Evolutionary conservation across 176 grass and related monocot species (phyloP), one percentile per base, ranked within the genome.

Genomic region (Carex littledalei): DNA sequence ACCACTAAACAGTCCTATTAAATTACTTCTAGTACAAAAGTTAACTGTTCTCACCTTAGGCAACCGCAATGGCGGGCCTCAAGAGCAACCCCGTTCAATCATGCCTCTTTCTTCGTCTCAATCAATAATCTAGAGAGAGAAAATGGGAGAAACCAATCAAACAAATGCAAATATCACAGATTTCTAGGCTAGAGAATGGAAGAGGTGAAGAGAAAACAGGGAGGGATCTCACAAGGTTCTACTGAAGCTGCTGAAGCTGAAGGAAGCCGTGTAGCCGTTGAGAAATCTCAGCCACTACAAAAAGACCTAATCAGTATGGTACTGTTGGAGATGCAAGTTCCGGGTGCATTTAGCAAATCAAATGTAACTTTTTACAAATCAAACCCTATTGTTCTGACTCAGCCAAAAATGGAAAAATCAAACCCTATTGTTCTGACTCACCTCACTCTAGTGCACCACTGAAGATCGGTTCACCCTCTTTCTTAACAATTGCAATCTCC

Each of bases 261-360:
- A 86, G 68, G 64, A 22, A 62, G 14, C 54, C 21, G 26, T 67
- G 49, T 26, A 72, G 63, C 57, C 59, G 15, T 67, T 63, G 91
- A 92, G 65, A 89, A 94, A 88, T 92, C 91, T 92, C 84, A 92
- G 96, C 96, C 93, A 95, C 93, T 93, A 94, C 80, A 81, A 90
- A n/a, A n/a, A n/a, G n/a, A n/a, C n/a, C n/a, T n/a, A n/a, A n/a
- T n/a, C n/a, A n/a, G n/a, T n/a, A n/a, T n/a, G n/a, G n/a, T n/a
- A n/a, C n/a, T n/a, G n/a, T n/a, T n/a, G n/a, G n/a, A n/a, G n/a
- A n/a, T n/a, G n/a, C n/a, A n/a, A n/a, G n/a, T n/a, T n/a, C n/a
- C n/a, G n/a, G n/a, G n/a, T n/a, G n/a, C n/a, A n/a, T n/a, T n/a
- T n/a, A n/a, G n/a, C n/a, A n/a, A n/a, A n/a, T n/a, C n/a, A n/a